These are phyloP conservation scores for Priceomyces medius DNA, from an alignment of 805 yeast species.

Conservation along the genomic window DNA sequence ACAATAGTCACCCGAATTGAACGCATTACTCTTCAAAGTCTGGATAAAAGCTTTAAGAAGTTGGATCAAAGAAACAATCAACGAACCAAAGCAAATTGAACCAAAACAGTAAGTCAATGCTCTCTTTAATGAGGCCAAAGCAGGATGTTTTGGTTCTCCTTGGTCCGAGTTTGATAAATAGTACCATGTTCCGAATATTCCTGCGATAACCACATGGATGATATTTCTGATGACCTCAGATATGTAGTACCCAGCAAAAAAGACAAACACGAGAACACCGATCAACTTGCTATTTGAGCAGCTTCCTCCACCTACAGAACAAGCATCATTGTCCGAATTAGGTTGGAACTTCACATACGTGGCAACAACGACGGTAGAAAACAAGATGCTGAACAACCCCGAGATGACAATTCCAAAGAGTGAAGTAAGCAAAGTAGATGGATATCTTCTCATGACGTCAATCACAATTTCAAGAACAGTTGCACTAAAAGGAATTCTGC, in stretches of 20 bases:
- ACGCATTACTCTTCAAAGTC: slow-evolving; percentile 51
- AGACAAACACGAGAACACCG: slow-evolving; percentile 68
- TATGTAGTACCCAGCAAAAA: slow-evolving; percentile 81
- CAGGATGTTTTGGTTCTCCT: slow-evolving; percentile 78
- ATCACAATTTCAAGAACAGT: slow-evolving; percentile 68
- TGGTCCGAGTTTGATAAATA: slow-evolving; percentile 72
- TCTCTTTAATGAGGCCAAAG: slow-evolving; percentile 74
- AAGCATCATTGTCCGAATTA: slow-evolving; percentile 49
- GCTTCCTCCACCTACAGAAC: slow-evolving; percentile 50
- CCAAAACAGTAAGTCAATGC: slow-evolving; percentile 88
- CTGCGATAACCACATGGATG: slow-evolving; percentile 78
- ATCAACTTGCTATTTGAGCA: slow-evolving; percentile 60
- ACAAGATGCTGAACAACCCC: slow-evolving; percentile 63
- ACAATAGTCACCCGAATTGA: slow-evolving; percentile 50
- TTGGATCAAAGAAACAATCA: slow-evolving; percentile 70
- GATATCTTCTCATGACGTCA: slow-evolving; percentile 71
- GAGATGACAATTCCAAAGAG: slow-evolving; percentile 57
- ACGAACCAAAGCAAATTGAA: slow-evolving; percentile 81
- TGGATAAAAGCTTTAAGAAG: slow-evolving; percentile 56
- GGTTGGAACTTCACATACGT: slow-evolving; percentile 77
- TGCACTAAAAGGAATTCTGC: slow-evolving; percentile 72
- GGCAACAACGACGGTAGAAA: slow-evolving; percentile 67
- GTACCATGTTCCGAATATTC: slow-evolving; percentile 90
- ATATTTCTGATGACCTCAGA: slow-evolving; percentile 80
- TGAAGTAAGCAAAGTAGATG: slow-evolving; percentile 64